phyloP scores from a whole-genome alignment of 805 yeast species.

The Sporopachydermia quercuum region DNA sequence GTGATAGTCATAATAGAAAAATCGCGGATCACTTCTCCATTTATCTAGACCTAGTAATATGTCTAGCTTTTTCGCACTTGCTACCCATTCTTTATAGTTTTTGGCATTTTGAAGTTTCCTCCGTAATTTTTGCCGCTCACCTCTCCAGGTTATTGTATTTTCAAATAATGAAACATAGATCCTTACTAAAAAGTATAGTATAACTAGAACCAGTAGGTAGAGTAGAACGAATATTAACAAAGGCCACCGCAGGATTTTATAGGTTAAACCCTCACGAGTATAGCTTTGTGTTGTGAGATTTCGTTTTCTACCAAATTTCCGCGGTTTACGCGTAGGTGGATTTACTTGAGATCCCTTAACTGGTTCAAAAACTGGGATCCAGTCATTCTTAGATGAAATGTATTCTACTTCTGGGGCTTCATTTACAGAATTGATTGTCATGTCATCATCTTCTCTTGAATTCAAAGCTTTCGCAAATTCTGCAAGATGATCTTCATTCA shows the following conservation, averaged over 20 bases:
- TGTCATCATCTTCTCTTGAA: constrained; percentile 2
- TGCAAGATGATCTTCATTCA: neutral
- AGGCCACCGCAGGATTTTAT: constrained; percentile 50
- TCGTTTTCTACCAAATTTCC: neutral
- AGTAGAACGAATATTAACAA: constrained; percentile 31
- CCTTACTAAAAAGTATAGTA: constrained; percentile 37
- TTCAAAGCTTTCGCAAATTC: constrained; percentile 1
- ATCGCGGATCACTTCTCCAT: constrained; percentile 49
- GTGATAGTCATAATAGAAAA: constrained; percentile 53
- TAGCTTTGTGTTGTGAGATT: constrained; percentile 1
- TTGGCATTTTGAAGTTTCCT: constrained; percentile 31
- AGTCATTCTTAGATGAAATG: constrained; percentile 29
- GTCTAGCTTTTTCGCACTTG: constrained; percentile 44
- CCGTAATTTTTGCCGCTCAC: constrained; percentile 35
- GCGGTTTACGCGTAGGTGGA: constrained; percentile 5
- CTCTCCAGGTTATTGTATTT: constrained; percentile 43
- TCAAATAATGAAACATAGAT: constrained; percentile 51
- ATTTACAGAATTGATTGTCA: too few species aligned
- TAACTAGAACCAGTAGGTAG: constrained; percentile 40
- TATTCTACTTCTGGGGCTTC: constrained; percentile 16
- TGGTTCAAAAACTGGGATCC: constrained; percentile 27
- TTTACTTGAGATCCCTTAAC: constrained; percentile 11
- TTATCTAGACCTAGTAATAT: constrained; percentile 38
- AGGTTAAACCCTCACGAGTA: constrained; percentile 23
- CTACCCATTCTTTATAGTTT: constrained; percentile 47